These are phyloP conservation scores for Trypanosomatidae sp. DNA, from an alignment of 208 protist genomes.

Conservation along the genomic window DNA sequence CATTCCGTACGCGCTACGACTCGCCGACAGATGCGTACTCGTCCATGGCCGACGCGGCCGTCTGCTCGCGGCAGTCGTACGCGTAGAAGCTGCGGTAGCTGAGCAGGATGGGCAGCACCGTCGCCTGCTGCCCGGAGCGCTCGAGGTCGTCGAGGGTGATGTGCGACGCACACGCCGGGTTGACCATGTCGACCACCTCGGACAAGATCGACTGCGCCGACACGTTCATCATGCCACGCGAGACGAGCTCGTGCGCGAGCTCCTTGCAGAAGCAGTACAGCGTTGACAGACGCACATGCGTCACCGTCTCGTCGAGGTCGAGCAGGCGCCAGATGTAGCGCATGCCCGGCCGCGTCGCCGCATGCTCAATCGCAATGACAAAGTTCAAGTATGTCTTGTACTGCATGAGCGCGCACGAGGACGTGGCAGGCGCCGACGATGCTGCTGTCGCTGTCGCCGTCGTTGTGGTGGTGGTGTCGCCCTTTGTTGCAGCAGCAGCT, in stretches of 20 bases:
- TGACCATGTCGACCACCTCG: slow-evolving; percentile 88
- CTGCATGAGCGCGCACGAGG: slow-evolving; percentile 62
- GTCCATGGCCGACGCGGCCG: slow-evolving; percentile 57
- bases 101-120: slow-evolving; percentile 70
- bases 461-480: slow-evolving; percentile 27
- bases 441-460: too few species aligned
- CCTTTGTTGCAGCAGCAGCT: too few species aligned
- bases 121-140: slow-evolving; percentile 64
- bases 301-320: slow-evolving; percentile 58
- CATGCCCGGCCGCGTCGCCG: slow-evolving; percentile 55
- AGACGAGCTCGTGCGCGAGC: slow-evolving; percentile 53
- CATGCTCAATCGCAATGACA: slow-evolving; percentile 85
- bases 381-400: slow-evolving; percentile 90
- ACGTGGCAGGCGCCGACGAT: too few species aligned
- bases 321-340: slow-evolving; percentile 81
- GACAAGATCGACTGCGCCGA: slow-evolving; percentile 69
- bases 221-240: slow-evolving; percentile 72
- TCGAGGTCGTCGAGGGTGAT: slow-evolving; percentile 71
- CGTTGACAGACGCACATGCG: slow-evolving; percentile 37
- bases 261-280: slow-evolving; percentile 82
- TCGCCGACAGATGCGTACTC: slow-evolving; percentile 32
- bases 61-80: slow-evolving; percentile 85
- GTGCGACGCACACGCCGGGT: slow-evolving; percentile 72
- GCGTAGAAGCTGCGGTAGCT: slow-evolving; percentile 81
- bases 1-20: too few species aligned